These are phyloP conservation scores for Thymus mandschuricus DNA, from an alignment of 257 asterid genomes.

Conservation along the genomic window DNA sequence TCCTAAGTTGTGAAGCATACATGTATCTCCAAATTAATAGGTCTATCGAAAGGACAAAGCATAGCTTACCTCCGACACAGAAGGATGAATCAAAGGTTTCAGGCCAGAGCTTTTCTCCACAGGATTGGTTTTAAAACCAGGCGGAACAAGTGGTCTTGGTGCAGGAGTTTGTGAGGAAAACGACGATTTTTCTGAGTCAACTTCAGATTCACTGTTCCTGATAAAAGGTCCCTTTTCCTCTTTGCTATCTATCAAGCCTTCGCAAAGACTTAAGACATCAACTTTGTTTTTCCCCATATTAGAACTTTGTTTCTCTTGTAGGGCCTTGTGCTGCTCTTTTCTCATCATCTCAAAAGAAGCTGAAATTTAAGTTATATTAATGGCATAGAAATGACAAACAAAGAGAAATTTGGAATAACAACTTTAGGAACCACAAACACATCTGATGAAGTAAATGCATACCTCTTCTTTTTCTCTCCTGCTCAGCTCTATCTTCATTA, in stretches of 20 bases:
- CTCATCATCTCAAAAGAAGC: slow-evolving; percentile 94
- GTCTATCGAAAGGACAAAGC: neutral
- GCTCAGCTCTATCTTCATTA: slow-evolving; percentile 85
- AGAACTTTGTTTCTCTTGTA: slow-evolving; percentile 82
- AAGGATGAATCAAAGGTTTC: slow-evolving; percentile 52
- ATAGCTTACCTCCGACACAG: slow-evolving; percentile 53
- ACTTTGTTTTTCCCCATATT: slow-evolving; percentile 51
- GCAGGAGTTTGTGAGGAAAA: slow-evolving; percentile 60
- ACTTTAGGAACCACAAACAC: slow-evolving; percentile 23
- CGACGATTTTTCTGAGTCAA: slow-evolving; percentile 63
- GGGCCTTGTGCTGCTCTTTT: slow-evolving; percentile 85
- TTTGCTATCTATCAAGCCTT: slow-evolving; percentile 46
- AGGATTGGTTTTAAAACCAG: slow-evolving; percentile 67
- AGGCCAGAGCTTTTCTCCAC: slow-evolving; percentile 64
- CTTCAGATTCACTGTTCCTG: slow-evolving; percentile 49
- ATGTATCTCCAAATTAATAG: slow-evolving; percentile 24
- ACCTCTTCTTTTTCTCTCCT: slow-evolving; percentile 96
- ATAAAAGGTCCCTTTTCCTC: slow-evolving; percentile 49
- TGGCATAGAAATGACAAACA: slow-evolving; percentile 24
- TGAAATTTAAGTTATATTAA: slow-evolving; percentile 37
- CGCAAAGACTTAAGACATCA: slow-evolving; percentile 47
- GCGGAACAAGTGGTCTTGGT: slow-evolving; percentile 83
- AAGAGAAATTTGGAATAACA: slow-evolving; percentile 6
- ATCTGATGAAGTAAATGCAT: slow-evolving; percentile 28
- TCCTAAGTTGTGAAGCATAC: neutral